A percentile compares a stretch with the other conserved stretches of the same genome.
Evolutionary conservation across 345 rosid genomes (phyloP).

Genomic region (Eucalyptus rudis): DNA sequence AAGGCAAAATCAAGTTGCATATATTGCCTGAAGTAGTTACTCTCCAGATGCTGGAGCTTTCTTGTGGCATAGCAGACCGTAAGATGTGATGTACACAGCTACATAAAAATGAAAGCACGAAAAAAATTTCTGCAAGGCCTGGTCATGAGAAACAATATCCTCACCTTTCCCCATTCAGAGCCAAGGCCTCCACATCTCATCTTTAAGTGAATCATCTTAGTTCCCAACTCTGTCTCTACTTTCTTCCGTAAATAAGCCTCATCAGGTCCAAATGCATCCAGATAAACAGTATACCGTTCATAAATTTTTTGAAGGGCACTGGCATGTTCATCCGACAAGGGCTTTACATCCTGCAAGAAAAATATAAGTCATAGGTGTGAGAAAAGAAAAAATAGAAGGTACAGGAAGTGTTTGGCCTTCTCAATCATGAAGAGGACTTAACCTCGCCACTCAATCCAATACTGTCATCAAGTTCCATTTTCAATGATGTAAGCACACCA

Average conservation of each 20-base stretch:
- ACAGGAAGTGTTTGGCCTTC: neutral
- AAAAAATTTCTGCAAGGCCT: neutral
- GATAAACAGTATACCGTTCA: conserved; percentile 51
- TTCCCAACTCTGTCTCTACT: conserved; percentile 86
- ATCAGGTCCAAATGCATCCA: conserved; percentile 67
- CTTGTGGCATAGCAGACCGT: neutral
- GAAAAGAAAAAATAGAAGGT: neutral
- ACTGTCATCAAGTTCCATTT: conserved; percentile 86
- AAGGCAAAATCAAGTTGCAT: neutral
- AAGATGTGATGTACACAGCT: neutral
- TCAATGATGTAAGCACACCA: conserved; percentile 53
- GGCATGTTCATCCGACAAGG: conserved; percentile 35
- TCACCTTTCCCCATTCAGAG: conserved; percentile 94
- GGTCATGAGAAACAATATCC: neutral
- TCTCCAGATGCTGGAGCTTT: neutral
- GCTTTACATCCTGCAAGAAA: conserved; percentile 53
- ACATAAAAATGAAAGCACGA: neutral
- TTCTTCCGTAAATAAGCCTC: conserved; percentile 75
- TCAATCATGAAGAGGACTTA: neutral
- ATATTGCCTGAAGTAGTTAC: neutral
- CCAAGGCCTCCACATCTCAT: conserved; percentile 91
- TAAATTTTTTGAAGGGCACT: conserved; percentile 42
- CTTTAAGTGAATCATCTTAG: conserved; percentile 93
- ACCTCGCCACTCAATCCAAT: conserved; percentile 94
- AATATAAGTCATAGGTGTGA: neutral